Evolutionary conservation across 2,329 filamentous ascomycete species (phyloP).

Genomic region (Fusarium brachygibbosum): DNA sequence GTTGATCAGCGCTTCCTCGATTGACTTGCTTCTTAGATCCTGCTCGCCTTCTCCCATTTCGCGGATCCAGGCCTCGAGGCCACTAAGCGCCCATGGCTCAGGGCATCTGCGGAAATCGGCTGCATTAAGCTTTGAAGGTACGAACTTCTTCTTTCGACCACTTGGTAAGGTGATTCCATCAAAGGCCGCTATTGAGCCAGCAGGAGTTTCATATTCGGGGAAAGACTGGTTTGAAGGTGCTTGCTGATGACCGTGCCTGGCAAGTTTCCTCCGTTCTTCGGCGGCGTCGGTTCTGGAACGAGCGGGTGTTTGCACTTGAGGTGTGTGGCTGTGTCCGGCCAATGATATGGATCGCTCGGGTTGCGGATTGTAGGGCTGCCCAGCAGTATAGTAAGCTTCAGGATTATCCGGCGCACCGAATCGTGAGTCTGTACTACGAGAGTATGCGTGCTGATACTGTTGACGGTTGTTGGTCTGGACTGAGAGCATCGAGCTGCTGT

Average conservation of each 20-base stretch:
- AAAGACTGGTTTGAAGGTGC: constrained; percentile 63
- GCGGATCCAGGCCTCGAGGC: constrained; percentile 88
- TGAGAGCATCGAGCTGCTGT: constrained; percentile 67
- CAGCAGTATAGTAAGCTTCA: constrained; percentile 64
- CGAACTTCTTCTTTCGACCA: constrained; percentile 84
- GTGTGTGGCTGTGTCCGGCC: constrained; percentile 83
- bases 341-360: constrained; percentile 84
- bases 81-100: constrained; percentile 93
- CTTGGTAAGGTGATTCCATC: constrained; percentile 88
- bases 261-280: constrained; percentile 70
- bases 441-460: constrained; percentile 64
- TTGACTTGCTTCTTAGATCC: constrained; percentile 85
- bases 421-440: constrained; percentile 62
- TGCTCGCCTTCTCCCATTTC: constrained; percentile 91
- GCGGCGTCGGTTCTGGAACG: constrained; percentile 96
- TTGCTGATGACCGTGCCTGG: constrained; percentile 64
- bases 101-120: constrained; percentile 86
- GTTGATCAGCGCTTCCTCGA: constrained; percentile 88
- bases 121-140: constrained; percentile 83
- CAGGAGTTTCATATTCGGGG: constrained; percentile 69
- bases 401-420: constrained; percentile 58
- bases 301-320: constrained; percentile 83
- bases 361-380: constrained; percentile 56
- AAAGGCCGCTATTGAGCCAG: constrained; percentile 71
- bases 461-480: constrained; percentile 58